Base-by-base conservation (phyloP, 2,329 filamentous ascomycete genomes). In the Aspergillus sp. region DNA sequence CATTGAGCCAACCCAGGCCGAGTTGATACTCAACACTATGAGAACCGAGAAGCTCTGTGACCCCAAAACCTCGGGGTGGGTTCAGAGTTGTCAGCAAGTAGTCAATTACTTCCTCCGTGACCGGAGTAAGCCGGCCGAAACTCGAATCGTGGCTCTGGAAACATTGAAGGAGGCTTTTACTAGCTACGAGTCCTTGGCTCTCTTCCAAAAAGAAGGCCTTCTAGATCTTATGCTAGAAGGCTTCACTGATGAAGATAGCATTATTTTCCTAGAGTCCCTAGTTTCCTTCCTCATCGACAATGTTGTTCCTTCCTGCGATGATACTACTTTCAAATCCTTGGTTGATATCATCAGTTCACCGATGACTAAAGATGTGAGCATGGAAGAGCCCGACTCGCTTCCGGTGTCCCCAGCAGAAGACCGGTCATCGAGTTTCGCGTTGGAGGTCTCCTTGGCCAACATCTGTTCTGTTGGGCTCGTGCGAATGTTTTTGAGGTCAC, bases 401-500 rank as follows among this genome's bases (percentile, higher is more conserved):
- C 57, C 72, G 13, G 58, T 60, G 6, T 56, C 67, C 30, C 63
- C 66, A 45, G 67, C 69, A 13, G 72, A 71, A 17, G 70, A 70
- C 13, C 68, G 64, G 24, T 71, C 73, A 9, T 68, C 65, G 17
- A 63, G 67, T 11, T 71, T 66, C 58, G 62, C 71, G 6, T 49
- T 70, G 33, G 70, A 73, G 50, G 62, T 68, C 20, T 75, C 70
- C 34, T 59, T 76, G 51, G 72, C 70, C 22, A 90, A 91, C 63
- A 85, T 93, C 42, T 87, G 90, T 46, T 83, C 87, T 0, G 84
- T 82, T 56, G 89, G 88, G 2, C 86, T 91, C 57, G 86, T 91
- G 42, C 85, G 83, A 61, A 86, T 96, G 51, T 96, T 96, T 71
- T 83, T 93, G 63, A 83, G 86, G 51, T 85, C 86, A 12, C 85